Conservation (phyloP, 768 basidiomycete genomes). For the Pulveroboletus sp. region DNA sequence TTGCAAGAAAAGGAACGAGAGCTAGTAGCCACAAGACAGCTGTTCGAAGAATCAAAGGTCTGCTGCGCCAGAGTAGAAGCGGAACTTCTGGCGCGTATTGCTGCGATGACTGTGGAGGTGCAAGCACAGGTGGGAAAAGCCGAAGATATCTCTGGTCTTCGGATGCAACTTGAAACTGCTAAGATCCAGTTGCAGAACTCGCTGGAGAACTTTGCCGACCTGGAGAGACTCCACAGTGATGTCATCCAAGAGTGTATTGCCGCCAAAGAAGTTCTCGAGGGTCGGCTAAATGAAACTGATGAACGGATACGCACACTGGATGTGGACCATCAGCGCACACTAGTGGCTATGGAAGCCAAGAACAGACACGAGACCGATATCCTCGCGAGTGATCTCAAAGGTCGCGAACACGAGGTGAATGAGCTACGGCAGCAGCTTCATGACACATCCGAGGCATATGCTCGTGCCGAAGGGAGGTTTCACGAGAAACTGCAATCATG, state of each 20-base stretch:
- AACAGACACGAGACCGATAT: conserved; percentile 30
- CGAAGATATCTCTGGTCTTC: conserved; percentile 20
- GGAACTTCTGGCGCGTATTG: conserved; percentile 27
- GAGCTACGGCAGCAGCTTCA: conserved; percentile 36
- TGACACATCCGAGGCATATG: conserved; percentile 33
- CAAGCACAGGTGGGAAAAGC: conserved; percentile 9
- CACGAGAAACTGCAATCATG: conserved; percentile 24
- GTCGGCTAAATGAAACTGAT: conserved; percentile 23
- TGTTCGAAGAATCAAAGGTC: conserved; percentile 31
- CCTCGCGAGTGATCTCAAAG: conserved; percentile 36
- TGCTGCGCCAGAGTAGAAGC: conserved; percentile 32
- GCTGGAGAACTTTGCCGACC: conserved; percentile 18
- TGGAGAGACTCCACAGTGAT: conserved; percentile 24
- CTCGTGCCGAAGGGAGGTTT: conserved; percentile 28
- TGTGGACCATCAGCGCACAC: conserved; percentile 18
- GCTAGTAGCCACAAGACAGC: conserved; percentile 33
- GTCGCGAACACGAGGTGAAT: conserved; percentile 32
- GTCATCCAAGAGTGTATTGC: conserved; percentile 22
- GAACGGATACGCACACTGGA: conserved; percentile 25
- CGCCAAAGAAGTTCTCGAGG: conserved; percentile 29
- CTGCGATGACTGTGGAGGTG: conserved; percentile 16
- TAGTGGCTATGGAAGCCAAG: conserved; percentile 31
- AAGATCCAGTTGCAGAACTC: conserved; percentile 20
- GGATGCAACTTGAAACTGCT: conserved; percentile 23
- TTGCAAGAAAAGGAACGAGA: conserved; percentile 34